Evolutionary conservation across 305 asterid species (phyloP).

Genomic region (Plantago rigida): DNA sequence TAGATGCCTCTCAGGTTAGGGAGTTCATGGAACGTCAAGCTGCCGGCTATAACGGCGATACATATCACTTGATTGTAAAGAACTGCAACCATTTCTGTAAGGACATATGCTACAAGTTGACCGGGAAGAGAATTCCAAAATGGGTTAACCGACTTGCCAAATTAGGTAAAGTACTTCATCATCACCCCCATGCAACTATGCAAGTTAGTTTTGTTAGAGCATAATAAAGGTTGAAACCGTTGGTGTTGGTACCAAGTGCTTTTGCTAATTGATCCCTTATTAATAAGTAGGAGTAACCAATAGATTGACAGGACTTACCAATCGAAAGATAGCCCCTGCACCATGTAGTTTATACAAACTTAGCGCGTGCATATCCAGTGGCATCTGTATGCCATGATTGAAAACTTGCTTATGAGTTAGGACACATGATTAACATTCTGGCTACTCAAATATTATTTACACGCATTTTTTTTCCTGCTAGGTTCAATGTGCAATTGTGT

Average conservation of each 20-base stretch:
- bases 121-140: constrained; percentile 61
- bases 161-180: constrained; percentile 40
- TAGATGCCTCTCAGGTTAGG: constrained; percentile 55
- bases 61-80: constrained; percentile 70
- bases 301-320: too few species aligned
- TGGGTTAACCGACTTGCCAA: constrained; percentile 83
- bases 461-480: constrained; percentile 6
- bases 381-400: too few species aligned
- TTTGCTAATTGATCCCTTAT: too few species aligned
- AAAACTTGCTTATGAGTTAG: too few species aligned
- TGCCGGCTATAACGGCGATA: constrained; percentile 59
- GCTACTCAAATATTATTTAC: neutral
- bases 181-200: constrained; percentile 1
- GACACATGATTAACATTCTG: too few species aligned
- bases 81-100: constrained; percentile 81
- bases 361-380: too few species aligned
- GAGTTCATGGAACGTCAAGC: constrained; percentile 68
- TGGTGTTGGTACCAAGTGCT: too few species aligned
- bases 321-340: too few species aligned
- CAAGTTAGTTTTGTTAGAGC: neutral
- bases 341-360: too few species aligned
- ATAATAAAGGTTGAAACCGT: too few species aligned
- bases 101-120: constrained; percentile 66
- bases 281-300: too few species aligned
- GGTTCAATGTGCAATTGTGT: constrained; percentile 63